phyloP scores from a whole-genome alignment of 768 basidiomycete species.

The Tylopilus cervinicoccineus region DNA sequence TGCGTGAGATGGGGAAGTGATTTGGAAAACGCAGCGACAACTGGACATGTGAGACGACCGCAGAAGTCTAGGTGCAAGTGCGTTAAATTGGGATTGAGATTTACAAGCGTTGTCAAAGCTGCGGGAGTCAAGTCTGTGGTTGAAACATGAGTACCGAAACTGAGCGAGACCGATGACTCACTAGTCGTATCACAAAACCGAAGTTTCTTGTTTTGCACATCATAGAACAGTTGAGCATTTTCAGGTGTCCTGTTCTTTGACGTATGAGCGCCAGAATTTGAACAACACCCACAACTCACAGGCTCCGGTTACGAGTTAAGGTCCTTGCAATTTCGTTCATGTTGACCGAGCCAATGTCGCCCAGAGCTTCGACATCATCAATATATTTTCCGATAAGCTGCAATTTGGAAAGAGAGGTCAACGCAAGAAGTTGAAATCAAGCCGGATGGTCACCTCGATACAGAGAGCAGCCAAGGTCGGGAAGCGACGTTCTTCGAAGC shows the following conservation, averaged over 20 bases:
- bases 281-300: conserved; percentile 49
- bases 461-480: conserved; percentile 75
- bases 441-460: conserved; percentile 51
- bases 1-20: conserved; percentile 63
- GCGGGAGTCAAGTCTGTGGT: conserved; percentile 62
- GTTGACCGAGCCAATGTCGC: conserved; percentile 83
- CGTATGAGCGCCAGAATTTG: neutral
- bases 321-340: conserved; percentile 81
- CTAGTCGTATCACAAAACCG: conserved; percentile 88
- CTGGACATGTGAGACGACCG: conserved; percentile 68
- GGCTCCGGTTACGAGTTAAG: conserved; percentile 71
- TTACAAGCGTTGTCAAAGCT: conserved; percentile 65
- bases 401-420: neutral
- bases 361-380: conserved; percentile 83
- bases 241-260: conserved; percentile 55
- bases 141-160: neutral
- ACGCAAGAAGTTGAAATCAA: neutral
- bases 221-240: conserved; percentile 85
- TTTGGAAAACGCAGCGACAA: conserved; percentile 54
- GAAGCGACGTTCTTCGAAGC: conserved; percentile 67
- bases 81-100: conserved; percentile 82
- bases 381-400: conserved; percentile 85
- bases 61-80: conserved; percentile 81
- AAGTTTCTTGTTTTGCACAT: conserved; percentile 59
- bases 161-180: conserved; percentile 34